Evolutionary conservation across 371 early-diverging fungal genomes (phyloP), one percentile per base, ranked within the genome.

Genomic region (Apophysomyces sp.): DNA sequence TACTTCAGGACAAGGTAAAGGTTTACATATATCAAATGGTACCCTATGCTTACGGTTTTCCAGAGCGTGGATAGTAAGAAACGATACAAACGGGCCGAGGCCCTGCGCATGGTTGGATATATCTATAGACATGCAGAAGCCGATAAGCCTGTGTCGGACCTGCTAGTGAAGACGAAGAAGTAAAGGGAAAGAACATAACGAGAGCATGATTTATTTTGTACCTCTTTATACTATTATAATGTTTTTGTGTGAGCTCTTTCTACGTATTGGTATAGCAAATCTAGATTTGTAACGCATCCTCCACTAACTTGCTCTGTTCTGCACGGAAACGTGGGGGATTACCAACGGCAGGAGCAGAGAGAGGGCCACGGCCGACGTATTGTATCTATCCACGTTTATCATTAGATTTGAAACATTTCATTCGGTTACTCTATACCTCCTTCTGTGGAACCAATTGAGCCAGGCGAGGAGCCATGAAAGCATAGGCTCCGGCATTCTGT

Each of bases 401-500:
- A 58, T 65, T 66, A 52, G 55, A 53, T 0, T 57, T 28, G 44
- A 12, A 27, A 21, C 18, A 6, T 30, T 62, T 15, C 15, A 29
- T 5, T 37, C 5, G 6, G 24, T 53, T 12, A 37, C n/a, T 12
- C 3, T 36, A 53, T 74, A 74, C 76, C 67, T 71, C 66, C 5
- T 65, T 67, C 26, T 67, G 53, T 18, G 84, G 88, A 26, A 96
- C 65, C 44, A 94, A 51, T 58, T 90, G 90, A 56, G 81, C 77
- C 51, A 98, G 73, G 30, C 98, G 79, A 28, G 96, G 98, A 61
- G 84, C 90, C 65, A 96, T 88, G 80, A 90, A 96, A 4, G 90
- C 68, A 68, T 87, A 98, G 15, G 91, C 90, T 27, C 98, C 98
- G 16, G 90, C 89, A 73, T 98, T 98, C 73, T 93, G 89, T 15